These are phyloP conservation scores for Alloascoidea africana DNA, from an alignment of 805 yeast species.

Conservation along the genomic window DNA sequence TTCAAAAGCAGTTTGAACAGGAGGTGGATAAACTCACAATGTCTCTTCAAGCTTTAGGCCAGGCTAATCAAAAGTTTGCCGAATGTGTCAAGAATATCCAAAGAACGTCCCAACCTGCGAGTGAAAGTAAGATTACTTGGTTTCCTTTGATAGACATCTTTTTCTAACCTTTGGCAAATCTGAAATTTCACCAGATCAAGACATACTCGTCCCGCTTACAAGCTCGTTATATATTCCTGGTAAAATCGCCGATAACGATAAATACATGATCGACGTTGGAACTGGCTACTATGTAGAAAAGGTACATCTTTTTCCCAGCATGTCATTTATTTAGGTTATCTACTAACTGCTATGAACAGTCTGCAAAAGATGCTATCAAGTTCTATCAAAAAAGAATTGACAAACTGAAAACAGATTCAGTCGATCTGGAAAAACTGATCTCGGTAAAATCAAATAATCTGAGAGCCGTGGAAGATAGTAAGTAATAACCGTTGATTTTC, in stretches of 20 bases:
- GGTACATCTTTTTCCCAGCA: slow-evolving; percentile 7
- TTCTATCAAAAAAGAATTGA: slow-evolving; percentile 64
- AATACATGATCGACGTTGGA: slow-evolving; percentile 84
- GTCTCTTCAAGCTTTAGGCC: slow-evolving; percentile 67
- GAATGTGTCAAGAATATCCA: slow-evolving; percentile 69
- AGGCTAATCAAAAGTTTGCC: slow-evolving; percentile 68
- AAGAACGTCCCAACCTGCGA: slow-evolving; percentile 25
- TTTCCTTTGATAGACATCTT: slow-evolving; percentile 8
- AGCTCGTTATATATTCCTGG: slow-evolving; percentile 88
- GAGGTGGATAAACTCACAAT: slow-evolving; percentile 79
- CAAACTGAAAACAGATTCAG: slow-evolving; percentile 59
- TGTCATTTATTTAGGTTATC: neutral
- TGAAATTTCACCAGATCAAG: slow-evolving; percentile 18
- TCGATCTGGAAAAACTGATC: slow-evolving; percentile 59
- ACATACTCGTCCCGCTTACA: slow-evolving; percentile 74
- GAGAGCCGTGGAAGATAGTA: slow-evolving; percentile 36
- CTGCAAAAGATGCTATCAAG: slow-evolving; percentile 36
- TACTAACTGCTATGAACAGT: neutral
- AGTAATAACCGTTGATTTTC: too few relatives aligned
- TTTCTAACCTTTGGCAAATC: slow-evolving; percentile 2
- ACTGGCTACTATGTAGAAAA: slow-evolving; percentile 93
- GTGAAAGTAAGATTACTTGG: slow-evolving; percentile 17
- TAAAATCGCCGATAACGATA: slow-evolving; percentile 41
- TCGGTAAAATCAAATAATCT: slow-evolving; percentile 56
- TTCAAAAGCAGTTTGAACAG: slow-evolving; percentile 69